These are phyloP conservation scores for Neurospora sp. DNA, from an alignment of 2,329 filamentous ascomycete species.

Conservation along the genomic window DNA sequence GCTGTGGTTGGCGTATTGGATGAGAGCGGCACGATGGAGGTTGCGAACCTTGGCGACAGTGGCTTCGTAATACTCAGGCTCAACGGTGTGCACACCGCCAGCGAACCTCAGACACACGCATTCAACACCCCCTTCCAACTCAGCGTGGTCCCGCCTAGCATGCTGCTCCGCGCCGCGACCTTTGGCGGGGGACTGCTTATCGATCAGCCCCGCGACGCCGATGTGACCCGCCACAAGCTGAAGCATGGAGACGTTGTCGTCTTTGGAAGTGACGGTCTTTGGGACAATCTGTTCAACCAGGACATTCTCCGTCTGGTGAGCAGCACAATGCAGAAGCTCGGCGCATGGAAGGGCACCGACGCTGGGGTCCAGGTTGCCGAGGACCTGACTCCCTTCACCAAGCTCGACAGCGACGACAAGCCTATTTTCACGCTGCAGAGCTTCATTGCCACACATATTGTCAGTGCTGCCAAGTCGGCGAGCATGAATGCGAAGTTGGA, in stretches of 20 bases:
- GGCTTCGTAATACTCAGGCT: conserved; percentile 81
- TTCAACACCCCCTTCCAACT: conserved; percentile 98
- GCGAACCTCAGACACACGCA: conserved; percentile 81
- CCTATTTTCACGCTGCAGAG: conserved; percentile 56
- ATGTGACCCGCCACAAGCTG: conserved; percentile 64
- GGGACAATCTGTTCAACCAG: conserved; percentile 89
- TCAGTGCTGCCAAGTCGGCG: conserved; percentile 72
- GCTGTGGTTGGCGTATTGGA: conserved; percentile 76
- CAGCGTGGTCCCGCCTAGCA: conserved; percentile 71
- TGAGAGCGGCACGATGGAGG: conserved; percentile 64
- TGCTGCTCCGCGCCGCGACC: conserved; percentile 67
- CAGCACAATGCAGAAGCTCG: conserved; percentile 59
- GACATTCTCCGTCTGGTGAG: conserved; percentile 77
- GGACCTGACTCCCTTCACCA: conserved; percentile 44
- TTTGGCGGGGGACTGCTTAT: conserved; percentile 76
- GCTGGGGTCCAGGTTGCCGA: conserved; percentile 54
- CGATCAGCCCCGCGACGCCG: conserved; percentile 77
- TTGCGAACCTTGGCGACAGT: conserved; percentile 92
- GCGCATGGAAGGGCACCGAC: conserved; percentile 62
- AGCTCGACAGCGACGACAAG: conserved; percentile 27
- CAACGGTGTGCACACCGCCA: conserved; percentile 75
- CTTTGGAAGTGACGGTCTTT: conserved; percentile 88
- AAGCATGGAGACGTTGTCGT: conserved; percentile 89
- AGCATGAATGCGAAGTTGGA: conserved; percentile 74
- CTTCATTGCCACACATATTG: conserved; percentile 67